Conservation (phyloP, 108 stramenopile species). For the Skeletonema tropicum region DNA sequence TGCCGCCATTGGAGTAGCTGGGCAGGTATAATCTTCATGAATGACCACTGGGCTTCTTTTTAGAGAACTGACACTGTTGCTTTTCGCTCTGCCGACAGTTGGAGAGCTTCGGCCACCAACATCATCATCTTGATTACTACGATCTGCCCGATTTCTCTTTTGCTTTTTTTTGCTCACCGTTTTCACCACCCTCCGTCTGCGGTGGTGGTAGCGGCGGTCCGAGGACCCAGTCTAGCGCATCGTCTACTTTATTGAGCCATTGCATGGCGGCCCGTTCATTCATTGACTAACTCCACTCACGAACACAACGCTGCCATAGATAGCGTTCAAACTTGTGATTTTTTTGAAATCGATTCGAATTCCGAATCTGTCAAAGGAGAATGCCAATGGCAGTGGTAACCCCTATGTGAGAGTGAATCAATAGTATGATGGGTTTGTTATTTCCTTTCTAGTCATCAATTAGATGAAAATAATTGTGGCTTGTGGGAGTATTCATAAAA, state of each 20-base stretch:
- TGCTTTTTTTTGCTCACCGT: background rate
- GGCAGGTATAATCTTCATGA: slow-evolving; percentile 16
- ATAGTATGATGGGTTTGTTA: too few relatives aligned
- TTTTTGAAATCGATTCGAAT: too few relatives aligned
- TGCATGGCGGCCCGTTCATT: slow-evolving; percentile 28
- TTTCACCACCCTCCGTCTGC: background rate
- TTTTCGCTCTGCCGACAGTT: background rate
- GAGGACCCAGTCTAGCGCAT: slow-evolving; percentile 52
- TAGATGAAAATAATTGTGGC: too few relatives aligned
- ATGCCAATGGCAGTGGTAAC: too few relatives aligned
- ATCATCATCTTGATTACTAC: background rate
- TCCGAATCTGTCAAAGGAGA: too few relatives aligned
- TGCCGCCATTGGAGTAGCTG: slow-evolving; percentile 27
- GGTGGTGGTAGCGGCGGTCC: background rate
- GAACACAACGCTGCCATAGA: too few relatives aligned
- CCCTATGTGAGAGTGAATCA: too few relatives aligned
- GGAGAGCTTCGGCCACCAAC: background rate
- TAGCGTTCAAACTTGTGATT: too few relatives aligned
- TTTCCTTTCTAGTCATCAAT: too few relatives aligned
- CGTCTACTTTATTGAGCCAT: slow-evolving; percentile 60
- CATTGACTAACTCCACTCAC: background rate
- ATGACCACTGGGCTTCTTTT: background rate
- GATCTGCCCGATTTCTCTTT: background rate
- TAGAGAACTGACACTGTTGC: slow-evolving; percentile 1
- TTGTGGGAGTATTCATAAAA: too few relatives aligned